Base-by-base conservation (phyloP, 768 basidiomycete genomes). In the Paxillus ammoniavirescens region DNA sequence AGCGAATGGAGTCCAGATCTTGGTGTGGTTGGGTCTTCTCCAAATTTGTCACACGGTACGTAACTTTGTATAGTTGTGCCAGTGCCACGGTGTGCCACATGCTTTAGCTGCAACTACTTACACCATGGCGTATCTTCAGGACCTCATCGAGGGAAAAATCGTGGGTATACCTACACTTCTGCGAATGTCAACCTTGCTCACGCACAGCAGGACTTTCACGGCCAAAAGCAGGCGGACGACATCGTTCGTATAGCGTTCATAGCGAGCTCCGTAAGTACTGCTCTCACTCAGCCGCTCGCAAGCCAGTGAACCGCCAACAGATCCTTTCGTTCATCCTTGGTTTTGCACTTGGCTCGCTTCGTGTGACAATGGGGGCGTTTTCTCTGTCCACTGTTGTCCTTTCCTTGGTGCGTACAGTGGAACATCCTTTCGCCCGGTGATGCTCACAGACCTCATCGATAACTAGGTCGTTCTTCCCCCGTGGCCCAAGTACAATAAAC, bases 401-500 rank as follows among this genome's bases (percentile, higher is more conserved):
- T 42, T 55, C 58, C 9, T 37, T 66, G 62, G 66, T 68, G 40
- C 35, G 65, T 21, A 17, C 31, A 31, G 30, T 28, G 1, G 26
- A 28, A 9, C 21, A 9, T 14, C 35, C 6, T 8, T 35, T 15
- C 0, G 13, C 17, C 5, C n/a, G 4, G 18, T 30, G 28, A 21
- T 21, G 40, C 50, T 61, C 30, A 65, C 35, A 7, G 10, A 17
- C 41, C 18, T 2, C 38, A 28, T 17, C 23, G 42, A 30, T 26
- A 7, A 10, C 13, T 6, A 90, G 89, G 67, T 76, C 44, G 73
- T 83, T 12, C 55, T 91, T 4, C 89, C 89, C 0, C 83, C 84
- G 8, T 91, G 89, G 89, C 79, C 83, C 0, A 71, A 80, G 68
- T 65, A 56, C 37, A 67, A 65, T 26, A 42, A 42, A 17, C 52